Conservation (phyloP, 257 asterid genomes). For the Solanum lycopersicoides region DNA sequence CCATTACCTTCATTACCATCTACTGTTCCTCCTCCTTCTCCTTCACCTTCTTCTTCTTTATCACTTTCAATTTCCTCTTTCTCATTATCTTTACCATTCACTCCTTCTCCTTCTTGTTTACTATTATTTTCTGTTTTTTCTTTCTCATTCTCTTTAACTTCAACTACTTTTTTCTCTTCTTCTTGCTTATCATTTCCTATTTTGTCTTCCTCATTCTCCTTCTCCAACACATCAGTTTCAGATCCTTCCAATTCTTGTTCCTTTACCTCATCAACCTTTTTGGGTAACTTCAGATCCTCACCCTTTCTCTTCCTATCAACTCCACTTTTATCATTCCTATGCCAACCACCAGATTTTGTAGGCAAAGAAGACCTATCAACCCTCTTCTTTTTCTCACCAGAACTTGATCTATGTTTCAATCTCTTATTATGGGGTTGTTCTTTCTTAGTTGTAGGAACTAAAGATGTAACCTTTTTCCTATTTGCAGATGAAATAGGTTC, state of each 20-base stretch:
- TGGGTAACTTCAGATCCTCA: conserved; percentile 12
- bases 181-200: background rate
- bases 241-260: conserved; percentile 39
- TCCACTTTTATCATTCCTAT: conserved; percentile 14
- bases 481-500: conserved; percentile 46
- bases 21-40: conserved; percentile 2
- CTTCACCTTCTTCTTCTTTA: background rate
- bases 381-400: conserved; percentile 33
- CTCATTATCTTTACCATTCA: background rate
- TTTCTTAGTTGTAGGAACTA: conserved; percentile 14
- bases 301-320: conserved; percentile 10
- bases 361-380: conserved; percentile 34
- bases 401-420: background rate
- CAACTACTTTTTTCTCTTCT: conserved; percentile 1
- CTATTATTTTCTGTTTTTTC: background rate
- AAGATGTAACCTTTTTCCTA: conserved; percentile 16
- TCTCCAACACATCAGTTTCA: conserved; percentile 35
- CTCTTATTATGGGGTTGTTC: conserved; percentile 22
- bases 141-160: conserved; percentile 3
- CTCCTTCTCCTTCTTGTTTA: conserved; percentile 6
- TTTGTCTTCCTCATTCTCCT: background rate
- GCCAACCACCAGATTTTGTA: conserved; percentile 31
- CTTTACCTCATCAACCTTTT: conserved; percentile 18
- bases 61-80: background rate
- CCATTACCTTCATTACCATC: conserved; percentile 19